Conservation (phyloP, 345 rosid species). For the Eucalyptus regnans region DNA sequence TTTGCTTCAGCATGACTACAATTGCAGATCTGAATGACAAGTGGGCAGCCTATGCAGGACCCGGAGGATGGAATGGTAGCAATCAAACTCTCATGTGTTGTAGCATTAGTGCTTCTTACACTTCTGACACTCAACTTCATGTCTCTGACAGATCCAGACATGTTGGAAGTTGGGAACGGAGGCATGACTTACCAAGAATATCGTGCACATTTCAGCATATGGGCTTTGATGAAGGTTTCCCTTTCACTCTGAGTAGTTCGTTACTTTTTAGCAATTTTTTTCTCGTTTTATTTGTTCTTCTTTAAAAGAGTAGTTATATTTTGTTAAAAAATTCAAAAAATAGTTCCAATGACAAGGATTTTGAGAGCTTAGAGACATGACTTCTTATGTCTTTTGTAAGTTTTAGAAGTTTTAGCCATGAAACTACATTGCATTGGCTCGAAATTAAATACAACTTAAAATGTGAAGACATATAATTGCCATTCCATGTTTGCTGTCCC, state of each 20-base stretch:
- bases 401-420: background rate
- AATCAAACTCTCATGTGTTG: background rate
- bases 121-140: background rate
- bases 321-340: background rate
- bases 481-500: background rate
- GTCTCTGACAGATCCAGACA: constrained; percentile 70
- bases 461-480: background rate
- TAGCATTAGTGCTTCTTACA: background rate
- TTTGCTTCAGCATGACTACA: constrained; percentile 65
- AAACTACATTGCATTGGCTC: background rate
- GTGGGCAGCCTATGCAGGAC: constrained; percentile 97
- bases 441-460: background rate
- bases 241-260: background rate
- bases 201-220: constrained; percentile 89
- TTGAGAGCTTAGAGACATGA: background rate
- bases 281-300: background rate
- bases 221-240: constrained; percentile 93
- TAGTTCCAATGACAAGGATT: background rate
- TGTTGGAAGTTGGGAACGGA: constrained; percentile 98
- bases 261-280: background rate
- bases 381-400: background rate
- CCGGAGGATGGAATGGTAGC: constrained; percentile 99
- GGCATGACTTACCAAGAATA: constrained; percentile 90
- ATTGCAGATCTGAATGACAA: constrained; percentile 90
- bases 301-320: background rate